A percentile compares a stretch with the other conserved stretches of the same genome.
Conservation (phyloP, 108 stramenopile species). For the Cylindrotheca fusiformis region DNA sequence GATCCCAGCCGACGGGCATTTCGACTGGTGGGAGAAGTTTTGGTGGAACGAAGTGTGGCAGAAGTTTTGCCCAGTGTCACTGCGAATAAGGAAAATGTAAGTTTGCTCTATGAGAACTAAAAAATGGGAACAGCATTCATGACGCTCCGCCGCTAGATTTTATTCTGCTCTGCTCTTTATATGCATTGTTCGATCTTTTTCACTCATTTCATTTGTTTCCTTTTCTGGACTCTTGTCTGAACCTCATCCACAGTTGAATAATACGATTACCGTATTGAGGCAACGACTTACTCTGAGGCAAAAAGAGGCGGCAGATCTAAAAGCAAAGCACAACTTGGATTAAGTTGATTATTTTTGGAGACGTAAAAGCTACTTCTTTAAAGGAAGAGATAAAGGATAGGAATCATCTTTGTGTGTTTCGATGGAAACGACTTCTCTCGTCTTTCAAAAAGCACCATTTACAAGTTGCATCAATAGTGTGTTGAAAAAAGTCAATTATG, state of each 20-base stretch:
- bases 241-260: slow-evolving; percentile 47
- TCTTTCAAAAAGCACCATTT: too few species aligned
- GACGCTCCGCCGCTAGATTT: background rate
- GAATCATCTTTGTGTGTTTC: too few species aligned
- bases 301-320: slow-evolving; percentile 75
- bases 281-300: slow-evolving; percentile 54
- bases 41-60: slow-evolving; percentile 92
- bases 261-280: slow-evolving; percentile 55
- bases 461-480: too few species aligned
- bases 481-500: too few species aligned
- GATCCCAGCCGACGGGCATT: slow-evolving; percentile 87
- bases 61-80: slow-evolving; percentile 93
- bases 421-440: too few species aligned
- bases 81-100: slow-evolving; percentile 74
- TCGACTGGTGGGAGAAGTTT: slow-evolving; percentile 90
- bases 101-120: too few species aligned
- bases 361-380: too few species aligned
- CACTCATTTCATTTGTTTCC: slow-evolving; percentile 5
- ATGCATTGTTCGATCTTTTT: too few species aligned
- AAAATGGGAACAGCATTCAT: too few species aligned
- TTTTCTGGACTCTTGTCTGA: background rate
- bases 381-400: too few species aligned
- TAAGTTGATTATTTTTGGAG: too few species aligned
- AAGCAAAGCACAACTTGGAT: slow-evolving; percentile 46
- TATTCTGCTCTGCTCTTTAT: slow-evolving; percentile 12